A percentile compares a stretch with the other conserved stretches of the same genome.
Conservation (phyloP, 2,329 filamentous ascomycete genomes). For the Myriosclerotinia scirpicola region DNA sequence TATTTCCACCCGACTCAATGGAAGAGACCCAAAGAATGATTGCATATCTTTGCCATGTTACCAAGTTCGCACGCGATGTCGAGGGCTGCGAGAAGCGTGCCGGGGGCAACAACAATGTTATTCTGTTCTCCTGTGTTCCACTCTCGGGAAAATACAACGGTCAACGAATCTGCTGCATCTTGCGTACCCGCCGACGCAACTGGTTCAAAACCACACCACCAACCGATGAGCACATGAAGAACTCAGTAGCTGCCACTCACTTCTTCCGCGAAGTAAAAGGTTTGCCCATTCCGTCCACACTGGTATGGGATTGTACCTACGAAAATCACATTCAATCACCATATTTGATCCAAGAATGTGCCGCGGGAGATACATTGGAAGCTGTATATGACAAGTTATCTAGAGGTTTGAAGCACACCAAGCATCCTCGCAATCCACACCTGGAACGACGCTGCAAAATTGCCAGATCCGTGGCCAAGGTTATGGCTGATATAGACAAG, state of each 20-base stretch:
- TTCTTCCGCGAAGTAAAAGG: neutral
- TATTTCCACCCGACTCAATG: neutral
- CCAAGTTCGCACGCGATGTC: neutral
- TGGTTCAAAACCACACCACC: neutral
- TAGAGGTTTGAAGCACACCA: neutral
- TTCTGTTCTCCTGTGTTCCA: neutral
- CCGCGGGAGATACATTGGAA: neutral
- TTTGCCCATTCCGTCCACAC: neutral
- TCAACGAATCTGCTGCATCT: neutral
- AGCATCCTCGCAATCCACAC: neutral
- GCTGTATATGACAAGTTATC: neutral
- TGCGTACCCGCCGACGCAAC: neutral
- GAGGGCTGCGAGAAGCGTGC: neutral
- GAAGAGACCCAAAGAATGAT: neutral
- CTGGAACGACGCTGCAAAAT: neutral
- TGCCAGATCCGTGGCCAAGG: neutral
- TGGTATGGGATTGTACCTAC: slow-evolving; percentile 6
- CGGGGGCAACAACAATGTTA: neutral
- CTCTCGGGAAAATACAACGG: neutral
- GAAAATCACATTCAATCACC: neutral
- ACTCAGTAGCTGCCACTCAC: neutral
- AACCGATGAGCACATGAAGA: fast-evolving
- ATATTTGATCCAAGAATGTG: neutral
- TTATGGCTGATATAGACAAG: neutral
- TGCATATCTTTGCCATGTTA: neutral